These are phyloP conservation scores for Debaryomycetaceae sp. DNA, from an alignment of 1,139 yeast genomes.

Conservation along the genomic window DNA sequence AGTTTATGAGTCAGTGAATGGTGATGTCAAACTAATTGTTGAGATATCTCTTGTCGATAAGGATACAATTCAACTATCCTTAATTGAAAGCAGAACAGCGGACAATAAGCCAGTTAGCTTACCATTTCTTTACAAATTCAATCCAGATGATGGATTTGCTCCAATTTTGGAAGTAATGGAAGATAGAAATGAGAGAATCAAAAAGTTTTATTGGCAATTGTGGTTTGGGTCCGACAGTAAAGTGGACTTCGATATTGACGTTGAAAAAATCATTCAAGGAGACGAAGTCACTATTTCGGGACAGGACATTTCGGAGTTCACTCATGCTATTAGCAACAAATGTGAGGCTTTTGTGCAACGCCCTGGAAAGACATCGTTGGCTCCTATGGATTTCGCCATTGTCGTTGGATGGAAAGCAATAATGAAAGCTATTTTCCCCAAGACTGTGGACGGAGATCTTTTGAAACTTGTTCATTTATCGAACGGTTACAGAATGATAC, in stretches of 20 bases:
- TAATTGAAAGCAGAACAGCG: conserved; percentile 88
- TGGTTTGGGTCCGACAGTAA: conserved; percentile 79
- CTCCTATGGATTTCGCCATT: conserved; percentile 99
- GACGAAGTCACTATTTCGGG: conserved; percentile 68
- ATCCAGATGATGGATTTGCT: conserved; percentile 87
- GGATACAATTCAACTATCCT: conserved; percentile 57
- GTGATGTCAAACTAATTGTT: conserved; percentile 68
- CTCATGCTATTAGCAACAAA: conserved; percentile 95
- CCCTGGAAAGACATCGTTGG: conserved; percentile 78
- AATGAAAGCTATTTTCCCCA: conserved; percentile 95
- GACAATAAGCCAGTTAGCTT: conserved; percentile 71
- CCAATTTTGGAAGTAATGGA: conserved; percentile 90
- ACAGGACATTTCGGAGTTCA: conserved; percentile 82
- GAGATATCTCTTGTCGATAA: conserved; percentile 50
- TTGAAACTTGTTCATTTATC: conserved; percentile 91
- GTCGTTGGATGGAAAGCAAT: conserved; percentile 98
- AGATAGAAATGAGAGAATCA: conserved; percentile 88
- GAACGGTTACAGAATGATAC: conserved; percentile 89
- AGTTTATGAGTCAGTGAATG: conserved; percentile 69
- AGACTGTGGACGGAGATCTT: conserved; percentile 92
- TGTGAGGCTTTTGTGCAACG: conserved; percentile 94
- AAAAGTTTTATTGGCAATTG: conserved; percentile 93
- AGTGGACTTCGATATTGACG: conserved; percentile 63
- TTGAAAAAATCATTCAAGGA: conserved; percentile 68
- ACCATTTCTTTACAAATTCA: conserved; percentile 73